phyloP scores from a whole-genome alignment of 2,329 filamentous ascomycete species.

The Calonectria hongkongensis region DNA sequence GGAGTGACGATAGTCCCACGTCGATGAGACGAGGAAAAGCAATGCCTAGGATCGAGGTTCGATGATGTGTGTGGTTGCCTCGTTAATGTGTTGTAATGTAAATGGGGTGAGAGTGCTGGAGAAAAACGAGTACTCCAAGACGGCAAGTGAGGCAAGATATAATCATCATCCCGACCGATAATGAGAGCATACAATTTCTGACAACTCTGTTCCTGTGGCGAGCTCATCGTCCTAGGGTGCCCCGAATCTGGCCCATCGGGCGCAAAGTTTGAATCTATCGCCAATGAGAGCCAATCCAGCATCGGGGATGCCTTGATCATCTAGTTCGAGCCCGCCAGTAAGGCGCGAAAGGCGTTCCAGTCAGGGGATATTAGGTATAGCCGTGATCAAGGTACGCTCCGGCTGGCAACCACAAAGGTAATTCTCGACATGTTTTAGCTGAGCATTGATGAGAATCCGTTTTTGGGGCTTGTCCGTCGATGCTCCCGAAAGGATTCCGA shows the following conservation, averaged over 20 bases:
- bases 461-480: conserved; percentile 3
- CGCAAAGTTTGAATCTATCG: conserved; percentile 43
- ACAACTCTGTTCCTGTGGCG: conserved; percentile 33
- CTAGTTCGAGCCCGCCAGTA: conserved; percentile 21
- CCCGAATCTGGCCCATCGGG: conserved; percentile 37
- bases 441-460: neutral
- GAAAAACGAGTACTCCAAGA: neutral
- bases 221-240: conserved; percentile 27
- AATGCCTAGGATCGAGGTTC: neutral
- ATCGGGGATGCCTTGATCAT: conserved; percentile 36
- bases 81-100: neutral
- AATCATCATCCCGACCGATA: conserved; percentile 23
- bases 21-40: neutral
- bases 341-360: conserved; percentile 39
- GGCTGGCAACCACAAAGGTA: conserved; percentile 40
- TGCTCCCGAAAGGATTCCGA: neutral
- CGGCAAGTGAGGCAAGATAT: conserved; percentile 41
- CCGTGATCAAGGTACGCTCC: conserved; percentile 27
- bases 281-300: conserved; percentile 33
- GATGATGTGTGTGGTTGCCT: neutral
- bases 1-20: too few relatives aligned
- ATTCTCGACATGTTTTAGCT: neutral
- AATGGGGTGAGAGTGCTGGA: neutral
- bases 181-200: conserved; percentile 1
- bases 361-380: conserved; percentile 39